Percentiles rank a stretch among this genome's conserved stretches.
These are phyloP conservation scores for Mycosphaerella sp. DNA, from an alignment of 2,329 filamentous ascomycete genomes.

Conservation along the genomic window DNA sequence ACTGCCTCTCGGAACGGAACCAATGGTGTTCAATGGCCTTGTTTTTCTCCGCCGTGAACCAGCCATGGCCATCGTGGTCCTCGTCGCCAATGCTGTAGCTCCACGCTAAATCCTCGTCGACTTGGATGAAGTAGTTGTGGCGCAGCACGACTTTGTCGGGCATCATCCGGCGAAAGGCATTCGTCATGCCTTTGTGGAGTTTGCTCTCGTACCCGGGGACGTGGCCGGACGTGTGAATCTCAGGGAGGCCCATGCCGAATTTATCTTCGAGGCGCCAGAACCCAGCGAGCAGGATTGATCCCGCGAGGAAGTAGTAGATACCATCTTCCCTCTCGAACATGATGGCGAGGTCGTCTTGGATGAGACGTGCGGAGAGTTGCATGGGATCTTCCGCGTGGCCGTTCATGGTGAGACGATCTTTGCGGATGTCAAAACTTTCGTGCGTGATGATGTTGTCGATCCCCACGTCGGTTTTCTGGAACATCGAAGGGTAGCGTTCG, in stretches of 20 bases:
- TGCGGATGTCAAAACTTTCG: slow-evolving; percentile 63
- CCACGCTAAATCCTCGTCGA: slow-evolving; percentile 72
- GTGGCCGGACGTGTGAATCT: slow-evolving; percentile 72
- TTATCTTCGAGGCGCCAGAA: slow-evolving; percentile 83
- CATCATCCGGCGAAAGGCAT: slow-evolving; percentile 67
- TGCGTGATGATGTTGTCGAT: slow-evolving; percentile 65
- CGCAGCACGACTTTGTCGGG: slow-evolving; percentile 61
- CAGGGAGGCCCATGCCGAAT: slow-evolving; percentile 67
- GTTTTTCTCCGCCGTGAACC: slow-evolving; percentile 70
- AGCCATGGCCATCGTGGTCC: slow-evolving; percentile 56
- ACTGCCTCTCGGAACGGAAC: slow-evolving; percentile 72
- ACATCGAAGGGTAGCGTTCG: slow-evolving; percentile 67
- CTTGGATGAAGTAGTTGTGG: slow-evolving; percentile 85
- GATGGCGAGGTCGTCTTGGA: slow-evolving; percentile 77
- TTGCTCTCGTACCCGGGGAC: slow-evolving; percentile 68
- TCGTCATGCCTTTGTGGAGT: slow-evolving; percentile 70
- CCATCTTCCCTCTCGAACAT: slow-evolving; percentile 74
- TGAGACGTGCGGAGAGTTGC: slow-evolving; percentile 62
- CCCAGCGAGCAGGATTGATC: slow-evolving; percentile 66
- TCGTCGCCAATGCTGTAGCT: slow-evolving; percentile 68
- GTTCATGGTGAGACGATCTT: slow-evolving; percentile 49
- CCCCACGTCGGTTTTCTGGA: slow-evolving; percentile 55
- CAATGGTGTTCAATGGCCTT: slow-evolving; percentile 65
- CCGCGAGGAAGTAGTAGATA: slow-evolving; percentile 73
- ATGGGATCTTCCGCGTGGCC: slow-evolving; percentile 62